These are phyloP conservation scores for Nepenthes mirabilis DNA, from an alignment of 148 eudicot genomes.

Conservation along the genomic window DNA sequence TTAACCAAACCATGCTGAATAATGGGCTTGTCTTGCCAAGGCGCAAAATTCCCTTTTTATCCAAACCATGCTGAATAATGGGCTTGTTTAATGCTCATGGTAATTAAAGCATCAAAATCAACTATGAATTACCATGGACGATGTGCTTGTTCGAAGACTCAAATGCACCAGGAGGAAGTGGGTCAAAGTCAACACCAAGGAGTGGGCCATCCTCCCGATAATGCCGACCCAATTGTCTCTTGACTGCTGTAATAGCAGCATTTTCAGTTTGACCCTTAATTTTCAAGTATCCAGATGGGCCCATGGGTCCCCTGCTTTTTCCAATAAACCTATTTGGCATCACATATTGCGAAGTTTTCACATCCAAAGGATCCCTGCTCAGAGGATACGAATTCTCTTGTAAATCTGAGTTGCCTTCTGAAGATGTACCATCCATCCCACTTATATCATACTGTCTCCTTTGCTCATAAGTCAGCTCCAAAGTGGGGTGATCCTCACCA, in stretches of 20 bases:
- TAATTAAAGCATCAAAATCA: neutral
- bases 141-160: conserved; percentile 42
- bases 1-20: neutral
- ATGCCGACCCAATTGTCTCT: conserved; percentile 74
- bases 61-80: neutral
- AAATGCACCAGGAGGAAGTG: conserved; percentile 92
- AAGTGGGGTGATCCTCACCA: conserved; percentile 30
- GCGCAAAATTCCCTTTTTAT: neutral
- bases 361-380: conserved; percentile 23
- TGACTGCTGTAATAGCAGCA: conserved; percentile 83
- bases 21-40: neutral
- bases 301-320: conserved; percentile 30
- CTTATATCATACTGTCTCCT: conserved; percentile 26
- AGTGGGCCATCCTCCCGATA: conserved; percentile 81
- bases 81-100: neutral
- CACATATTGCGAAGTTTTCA: conserved; percentile 28
- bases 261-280: conserved; percentile 73
- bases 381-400: conserved; percentile 25
- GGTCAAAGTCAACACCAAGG: conserved; percentile 78
- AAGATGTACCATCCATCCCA: conserved; percentile 60
- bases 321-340: conserved; percentile 25
- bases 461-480: conserved; percentile 40
- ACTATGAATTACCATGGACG: conserved; percentile 25
- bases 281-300: conserved; percentile 91
- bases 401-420: conserved; percentile 59